phyloP scores from a whole-genome alignment of 73 alveolate species.

The Paramecium caudatum region DNA sequence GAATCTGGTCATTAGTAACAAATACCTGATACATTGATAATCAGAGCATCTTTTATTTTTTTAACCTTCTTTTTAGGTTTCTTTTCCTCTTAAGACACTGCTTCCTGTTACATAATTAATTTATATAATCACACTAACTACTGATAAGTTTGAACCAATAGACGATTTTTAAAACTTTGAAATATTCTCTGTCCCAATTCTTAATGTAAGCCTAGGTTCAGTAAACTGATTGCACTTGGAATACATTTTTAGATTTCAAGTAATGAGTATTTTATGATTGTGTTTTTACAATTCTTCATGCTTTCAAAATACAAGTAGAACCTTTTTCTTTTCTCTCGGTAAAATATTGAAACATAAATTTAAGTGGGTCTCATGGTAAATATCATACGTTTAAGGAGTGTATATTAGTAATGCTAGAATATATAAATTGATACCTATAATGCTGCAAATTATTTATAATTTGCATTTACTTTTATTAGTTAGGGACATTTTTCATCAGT shows the following conservation, averaged over 20 bases:
- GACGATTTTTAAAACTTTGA: constrained; percentile 25
- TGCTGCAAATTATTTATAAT: constrained; percentile 17
- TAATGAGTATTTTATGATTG: not conserved
- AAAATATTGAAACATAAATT: constrained; percentile 37
- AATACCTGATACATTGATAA: constrained; percentile 54
- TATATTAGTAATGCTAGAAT: not conserved
- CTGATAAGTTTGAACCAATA: constrained; percentile 23
- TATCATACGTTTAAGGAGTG: not conserved
- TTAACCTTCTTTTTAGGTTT: constrained; percentile 38
- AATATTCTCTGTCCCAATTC: constrained; percentile 65
- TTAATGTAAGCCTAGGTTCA: not conserved
- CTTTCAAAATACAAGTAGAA: constrained; percentile 21
- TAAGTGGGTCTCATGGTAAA: constrained; percentile 45
- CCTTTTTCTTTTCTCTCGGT: constrained; percentile 6
- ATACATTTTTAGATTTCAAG: constrained; percentile 9
- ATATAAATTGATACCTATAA: not conserved
- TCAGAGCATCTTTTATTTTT: constrained; percentile 25
- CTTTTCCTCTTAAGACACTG: not conserved
- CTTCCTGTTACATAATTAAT: constrained; percentile 4
- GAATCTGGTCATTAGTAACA: constrained; percentile 20
- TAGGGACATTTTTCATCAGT: constrained; percentile 68
- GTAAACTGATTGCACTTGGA: constrained; percentile 54
- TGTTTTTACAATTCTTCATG: constrained; percentile 10
- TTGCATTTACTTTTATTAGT: constrained; percentile 11
- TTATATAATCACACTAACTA: not conserved